Evolutionary conservation across 169 alveolate genomes (phyloP).

Genomic region (Besnoitia besnoiti): DNA sequence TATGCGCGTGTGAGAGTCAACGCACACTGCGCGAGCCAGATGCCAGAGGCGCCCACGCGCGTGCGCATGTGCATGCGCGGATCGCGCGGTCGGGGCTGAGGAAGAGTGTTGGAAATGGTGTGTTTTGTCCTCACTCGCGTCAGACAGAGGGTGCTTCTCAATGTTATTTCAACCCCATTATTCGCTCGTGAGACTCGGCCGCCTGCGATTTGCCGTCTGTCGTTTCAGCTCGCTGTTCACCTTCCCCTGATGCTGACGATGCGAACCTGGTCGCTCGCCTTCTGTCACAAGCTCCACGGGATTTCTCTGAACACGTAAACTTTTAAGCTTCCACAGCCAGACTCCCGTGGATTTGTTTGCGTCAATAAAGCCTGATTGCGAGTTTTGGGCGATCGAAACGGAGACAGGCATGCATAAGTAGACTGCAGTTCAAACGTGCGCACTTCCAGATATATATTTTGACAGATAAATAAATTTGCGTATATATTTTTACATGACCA

Average conservation of each 20-base stretch:
- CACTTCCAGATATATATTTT: not conserved
- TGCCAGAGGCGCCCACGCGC: no score
- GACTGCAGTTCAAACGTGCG: not conserved
- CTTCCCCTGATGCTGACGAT: slow-evolving; percentile 70
- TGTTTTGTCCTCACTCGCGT: no score
- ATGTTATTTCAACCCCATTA: no score
- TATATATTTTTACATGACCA: no score
- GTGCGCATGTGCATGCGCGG: no score
- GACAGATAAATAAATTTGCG: not conserved
- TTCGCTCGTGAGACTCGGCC: not conserved
- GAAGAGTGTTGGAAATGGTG: no score
- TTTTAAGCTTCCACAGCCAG: no score
- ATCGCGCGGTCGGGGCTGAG: no score
- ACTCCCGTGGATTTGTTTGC: not conserved
- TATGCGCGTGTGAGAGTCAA: no score
- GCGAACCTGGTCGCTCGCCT: slow-evolving; percentile 71
- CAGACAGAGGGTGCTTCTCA: no score
- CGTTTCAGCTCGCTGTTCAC: slow-evolving; percentile 51
- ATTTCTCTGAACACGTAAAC: slow-evolving; percentile 65
- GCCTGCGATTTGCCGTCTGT: not conserved
- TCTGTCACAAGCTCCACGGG: slow-evolving; percentile 72
- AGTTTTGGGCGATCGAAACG: not conserved
- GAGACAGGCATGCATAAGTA: not conserved
- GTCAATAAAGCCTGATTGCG: not conserved
- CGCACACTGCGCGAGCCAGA: no score